These are phyloP conservation scores for Amphirosellinia nigrospora DNA, from an alignment of 495 filamentous ascomycete genomes.

Conservation along the genomic window DNA sequence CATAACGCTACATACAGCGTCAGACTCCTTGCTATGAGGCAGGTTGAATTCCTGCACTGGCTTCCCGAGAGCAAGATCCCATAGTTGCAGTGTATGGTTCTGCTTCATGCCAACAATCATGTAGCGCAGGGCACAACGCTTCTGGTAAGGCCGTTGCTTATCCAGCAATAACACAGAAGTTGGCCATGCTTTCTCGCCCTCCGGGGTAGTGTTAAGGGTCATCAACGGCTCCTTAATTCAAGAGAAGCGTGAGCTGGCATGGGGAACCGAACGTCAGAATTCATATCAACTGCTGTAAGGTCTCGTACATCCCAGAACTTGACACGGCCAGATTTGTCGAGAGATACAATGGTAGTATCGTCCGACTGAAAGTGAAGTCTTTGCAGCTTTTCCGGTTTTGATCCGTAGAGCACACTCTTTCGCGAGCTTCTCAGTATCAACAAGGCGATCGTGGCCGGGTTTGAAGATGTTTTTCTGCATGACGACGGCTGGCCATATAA, in stretches of 20 bases:
- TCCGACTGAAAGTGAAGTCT: conserved; percentile 96
- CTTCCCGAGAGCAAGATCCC: conserved; percentile 95
- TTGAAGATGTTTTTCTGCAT: conserved; percentile 72
- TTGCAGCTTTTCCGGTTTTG: conserved; percentile 96
- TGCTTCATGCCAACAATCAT: conserved; percentile 98
- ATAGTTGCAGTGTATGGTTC: conserved; percentile 97
- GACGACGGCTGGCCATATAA: conserved; percentile 82
- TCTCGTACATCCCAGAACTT: conserved; percentile 96
- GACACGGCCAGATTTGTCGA: conserved; percentile 93
- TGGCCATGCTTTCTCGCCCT: conserved; percentile 88
- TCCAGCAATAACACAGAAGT: conserved; percentile 96
- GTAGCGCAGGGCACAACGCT: conserved; percentile 85
- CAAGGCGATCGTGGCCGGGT: conserved; percentile 70
- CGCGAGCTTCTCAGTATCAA: conserved; percentile 85
- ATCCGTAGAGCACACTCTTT: conserved; percentile 87
- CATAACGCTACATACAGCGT: conserved; percentile 93
- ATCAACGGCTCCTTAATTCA: conserved; percentile 80
- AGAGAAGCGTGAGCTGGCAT: conserved; percentile 59
- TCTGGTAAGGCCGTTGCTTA: conserved; percentile 88
- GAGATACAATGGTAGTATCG: conserved; percentile 89
- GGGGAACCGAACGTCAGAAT: conserved; percentile 57
- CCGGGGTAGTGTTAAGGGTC: conserved; percentile 77
- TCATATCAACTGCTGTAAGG: conserved; percentile 63
- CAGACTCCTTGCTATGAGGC: conserved; percentile 94
- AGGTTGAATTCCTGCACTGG: conserved; percentile 96